Percentiles rank a stretch among this genome's conserved stretches.
Conservation (phyloP, 768 basidiomycete genomes). For the Calvatia gigantea region DNA sequence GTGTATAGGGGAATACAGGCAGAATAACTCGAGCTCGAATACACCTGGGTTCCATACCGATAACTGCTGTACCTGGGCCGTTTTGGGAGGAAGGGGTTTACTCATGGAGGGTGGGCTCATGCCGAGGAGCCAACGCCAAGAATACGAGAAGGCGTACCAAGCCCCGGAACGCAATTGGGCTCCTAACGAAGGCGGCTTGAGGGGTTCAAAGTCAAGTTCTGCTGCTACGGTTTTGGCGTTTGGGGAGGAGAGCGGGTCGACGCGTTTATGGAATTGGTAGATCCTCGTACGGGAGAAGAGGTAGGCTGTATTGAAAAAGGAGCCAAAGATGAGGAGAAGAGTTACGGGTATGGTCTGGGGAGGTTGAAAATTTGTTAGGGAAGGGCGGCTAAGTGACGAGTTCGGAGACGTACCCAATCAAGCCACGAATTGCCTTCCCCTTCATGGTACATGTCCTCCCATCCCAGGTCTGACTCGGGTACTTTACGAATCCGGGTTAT, state of each 20-base stretch:
- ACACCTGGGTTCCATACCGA: constrained; percentile 77
- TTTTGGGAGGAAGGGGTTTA: constrained; percentile 32
- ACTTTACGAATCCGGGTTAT: constrained; percentile 52
- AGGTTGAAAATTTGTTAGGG: constrained; percentile 12
- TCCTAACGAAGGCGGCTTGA: constrained; percentile 40
- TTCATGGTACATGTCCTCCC: constrained; percentile 77
- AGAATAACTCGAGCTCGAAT: constrained; percentile 65
- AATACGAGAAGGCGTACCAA: constrained; percentile 52
- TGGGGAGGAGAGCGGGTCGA: constrained; percentile 66
- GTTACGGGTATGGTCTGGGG: constrained; percentile 64
- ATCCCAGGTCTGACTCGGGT: constrained; percentile 66
- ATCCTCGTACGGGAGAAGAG: constrained; percentile 66
- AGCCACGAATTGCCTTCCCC: constrained; percentile 66
- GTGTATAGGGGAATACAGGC: constrained; percentile 78
- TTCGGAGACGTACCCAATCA: constrained; percentile 58
- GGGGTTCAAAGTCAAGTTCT: constrained; percentile 42
- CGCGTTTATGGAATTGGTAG: constrained; percentile 63
- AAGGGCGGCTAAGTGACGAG: not conserved
- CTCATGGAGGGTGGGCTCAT: constrained; percentile 42
- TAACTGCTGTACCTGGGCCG: constrained; percentile 65
- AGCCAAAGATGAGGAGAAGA: constrained; percentile 47
- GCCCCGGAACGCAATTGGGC: constrained; percentile 39
- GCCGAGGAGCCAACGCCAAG: constrained; percentile 67
- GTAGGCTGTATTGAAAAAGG: constrained; percentile 59
- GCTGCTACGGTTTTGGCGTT: constrained; percentile 65